Base-by-base conservation (phyloP, 192 early-diverging fungal species). In the Backusella australiensis region DNA sequence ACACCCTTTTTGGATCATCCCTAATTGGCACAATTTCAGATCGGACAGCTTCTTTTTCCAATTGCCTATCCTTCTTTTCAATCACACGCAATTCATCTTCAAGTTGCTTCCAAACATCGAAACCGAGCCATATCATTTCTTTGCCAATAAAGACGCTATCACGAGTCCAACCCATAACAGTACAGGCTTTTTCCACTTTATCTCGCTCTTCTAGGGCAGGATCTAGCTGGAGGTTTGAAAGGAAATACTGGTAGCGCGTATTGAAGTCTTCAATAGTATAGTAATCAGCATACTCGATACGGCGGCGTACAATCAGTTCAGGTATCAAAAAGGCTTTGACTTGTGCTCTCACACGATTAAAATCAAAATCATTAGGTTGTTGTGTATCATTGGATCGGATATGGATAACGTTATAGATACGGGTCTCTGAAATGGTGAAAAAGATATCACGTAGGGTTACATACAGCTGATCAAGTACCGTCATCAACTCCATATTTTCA, bases 351-450 rank as follows among this genome's bases (percentile, higher is more conserved):
- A 98, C 85, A 42, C 86, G 86, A 70, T 85, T 86, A 9, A 72
- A 68, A 77, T 96, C 94, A 70, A 90, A 86, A 4, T 67, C 44
- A 69, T 86, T 84, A 5, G 80, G 81, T 8, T 80, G 70, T 21
- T 87, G 86, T 9, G 77, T 35, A 75, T 90, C 89, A 71, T 93
- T 91, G 6, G 95, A 90, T 34, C 90, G 81, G 21, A 97, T 83
- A 84, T 97, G 97, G 72, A 94, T 84, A 8, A 98, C 86, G 39
- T 92, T 86, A 94, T 96, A 99, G 6, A 91, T 81, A 44, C 88
- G 87, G 38, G 96, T 96, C 66, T 92, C 88, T 23, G 85, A 79
- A 65, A 96, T 87, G 0, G 97, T 93, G 6, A 92, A 87, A 36
- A 93, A 82, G 73, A 98, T 83, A 73, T 97, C 94, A 39, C 93